Conservation (phyloP, 495 filamentous ascomycete species). For the Tuber microsphaerosporum region DNA sequence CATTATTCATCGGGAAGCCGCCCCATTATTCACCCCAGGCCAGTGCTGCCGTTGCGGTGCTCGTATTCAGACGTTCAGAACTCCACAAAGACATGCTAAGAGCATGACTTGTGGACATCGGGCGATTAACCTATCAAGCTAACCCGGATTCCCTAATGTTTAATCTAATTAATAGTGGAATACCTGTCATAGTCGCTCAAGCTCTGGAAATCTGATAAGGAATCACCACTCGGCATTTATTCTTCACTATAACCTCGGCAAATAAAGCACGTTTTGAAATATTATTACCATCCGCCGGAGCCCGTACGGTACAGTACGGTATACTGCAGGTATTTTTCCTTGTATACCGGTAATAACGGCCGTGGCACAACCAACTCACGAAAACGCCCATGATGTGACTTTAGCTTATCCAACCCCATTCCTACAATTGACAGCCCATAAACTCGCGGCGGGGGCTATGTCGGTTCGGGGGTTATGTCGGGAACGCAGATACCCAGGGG, state of each 20-base stretch:
- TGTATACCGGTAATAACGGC: no score
- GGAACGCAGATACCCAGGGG: no score
- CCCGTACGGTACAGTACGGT: no score
- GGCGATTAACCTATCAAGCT: background rate
- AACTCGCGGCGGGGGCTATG: no score
- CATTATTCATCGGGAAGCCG: background rate
- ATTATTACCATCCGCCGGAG: background rate
- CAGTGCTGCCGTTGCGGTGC: background rate
- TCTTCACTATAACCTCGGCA: background rate
- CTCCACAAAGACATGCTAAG: background rate
- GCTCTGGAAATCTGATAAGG: background rate
- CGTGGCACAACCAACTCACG: background rate
- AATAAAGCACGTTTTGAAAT: background rate
- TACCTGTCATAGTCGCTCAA: background rate
- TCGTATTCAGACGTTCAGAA: background rate
- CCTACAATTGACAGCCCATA: background rate
- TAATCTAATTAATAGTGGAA: background rate
- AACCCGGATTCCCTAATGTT: background rate
- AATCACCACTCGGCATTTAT: background rate
- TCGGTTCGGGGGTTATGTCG: no score
- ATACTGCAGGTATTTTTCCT: background rate
- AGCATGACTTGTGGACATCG: background rate
- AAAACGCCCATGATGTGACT: background rate
- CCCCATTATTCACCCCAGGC: background rate
- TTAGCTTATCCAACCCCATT: background rate